Conservation (phyloP, 2,329 filamentous ascomycete species). For the Penicillium rolfsii region DNA sequence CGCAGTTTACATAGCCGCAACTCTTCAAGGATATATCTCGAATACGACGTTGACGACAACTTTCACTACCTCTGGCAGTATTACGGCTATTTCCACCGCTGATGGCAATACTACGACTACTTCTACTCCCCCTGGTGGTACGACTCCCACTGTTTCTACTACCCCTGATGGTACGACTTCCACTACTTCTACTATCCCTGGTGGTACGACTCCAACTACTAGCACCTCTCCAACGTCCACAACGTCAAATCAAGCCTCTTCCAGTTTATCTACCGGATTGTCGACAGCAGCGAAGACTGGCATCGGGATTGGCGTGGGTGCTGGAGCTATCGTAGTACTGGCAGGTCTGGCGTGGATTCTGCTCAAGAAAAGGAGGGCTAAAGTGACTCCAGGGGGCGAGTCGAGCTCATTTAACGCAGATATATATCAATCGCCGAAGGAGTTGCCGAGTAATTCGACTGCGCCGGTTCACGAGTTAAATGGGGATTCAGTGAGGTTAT, state of each 20-base stretch:
- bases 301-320: not conserved
- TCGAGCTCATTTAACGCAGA: not conserved
- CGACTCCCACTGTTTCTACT: not conserved
- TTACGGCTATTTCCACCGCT: too few relatives aligned
- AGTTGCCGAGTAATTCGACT: not conserved
- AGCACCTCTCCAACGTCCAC: not conserved
- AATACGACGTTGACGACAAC: not conserved
- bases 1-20: not conserved
- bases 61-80: not conserved
- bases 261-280: not conserved
- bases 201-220: not conserved
- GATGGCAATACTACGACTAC: too few relatives aligned
- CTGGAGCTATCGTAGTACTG: not conserved
- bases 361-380: not conserved
- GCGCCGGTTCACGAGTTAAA: not conserved
- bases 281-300: not conserved
- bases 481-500: not conserved
- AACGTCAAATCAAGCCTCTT: not conserved
- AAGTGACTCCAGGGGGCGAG: too few relatives aligned
- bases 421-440: not conserved
- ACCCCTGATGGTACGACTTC: not conserved
- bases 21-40: not conserved
- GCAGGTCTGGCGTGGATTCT: not conserved
- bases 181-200: not conserved
- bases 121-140: too few relatives aligned